Base-by-base conservation (phyloP, 352 stramenopile genomes). In the Phytophthora sp. region DNA sequence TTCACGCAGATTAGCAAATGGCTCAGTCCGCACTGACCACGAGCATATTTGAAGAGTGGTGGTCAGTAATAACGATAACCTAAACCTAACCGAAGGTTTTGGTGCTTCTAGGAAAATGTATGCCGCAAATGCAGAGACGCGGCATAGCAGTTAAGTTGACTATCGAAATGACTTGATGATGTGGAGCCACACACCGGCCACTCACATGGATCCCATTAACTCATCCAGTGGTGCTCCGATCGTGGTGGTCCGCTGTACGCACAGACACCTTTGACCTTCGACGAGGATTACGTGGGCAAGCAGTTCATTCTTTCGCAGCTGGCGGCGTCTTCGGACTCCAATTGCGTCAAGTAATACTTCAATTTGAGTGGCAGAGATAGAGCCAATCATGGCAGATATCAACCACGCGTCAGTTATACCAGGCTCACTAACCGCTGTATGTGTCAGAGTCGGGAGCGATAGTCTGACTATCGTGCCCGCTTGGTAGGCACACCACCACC, bases 1-100 rank as follows among this genome's bases (percentile, higher is more conserved):
- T 23, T 58, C n/a, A 29, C 36, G 52, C 52, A 50, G 52, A 59
- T 50, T 59, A 24, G 52, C 36, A 59, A 59, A 59, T 59, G 52
- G 23, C 49, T 42, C 47, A 35, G 31, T 11, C 6, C 20, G 23
- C 2, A 1, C 16, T 3, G 1, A 26, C 7, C 16, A 7, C 26
- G 24, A 15, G n/a, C 45, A 39, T 26, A 53, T 53, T 27, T 27
- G 26, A 36, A 52, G n/a, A 8, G 49, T n/a, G n/a, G n/a, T n/a
- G n/a, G n/a, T n/a, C n/a, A n/a, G n/a, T n/a, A n/a, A n/a, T n/a
- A n/a, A n/a, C n/a, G n/a, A n/a, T 23, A 13, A 29, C 52, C 52
- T 49, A 59, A 30, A 39, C 52, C 52, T 59, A 50, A 59, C 36
- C 12, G 49, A 8, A 16, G 47, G 47, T 21, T 41, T 13, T 24